Evolutionary conservation across 2,329 filamentous ascomycete genomes (phyloP).

Genomic region (Ascocoryne sarcoides): DNA sequence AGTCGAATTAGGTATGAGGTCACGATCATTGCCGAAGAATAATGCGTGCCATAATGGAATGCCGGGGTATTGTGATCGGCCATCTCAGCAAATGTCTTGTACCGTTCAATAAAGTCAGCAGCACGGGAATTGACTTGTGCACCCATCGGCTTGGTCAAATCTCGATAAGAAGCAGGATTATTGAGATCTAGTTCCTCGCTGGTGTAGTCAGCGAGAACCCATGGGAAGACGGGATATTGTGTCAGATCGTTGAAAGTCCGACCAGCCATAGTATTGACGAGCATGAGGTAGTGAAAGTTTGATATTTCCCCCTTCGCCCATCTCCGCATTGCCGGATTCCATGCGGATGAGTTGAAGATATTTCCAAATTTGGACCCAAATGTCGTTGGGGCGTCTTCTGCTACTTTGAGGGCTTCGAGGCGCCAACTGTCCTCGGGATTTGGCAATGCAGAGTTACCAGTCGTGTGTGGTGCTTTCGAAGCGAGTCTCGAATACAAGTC

Average conservation of each 20-base stretch:
- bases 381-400: constrained; percentile 49
- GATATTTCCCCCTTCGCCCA: constrained; percentile 95
- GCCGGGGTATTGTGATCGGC: constrained; percentile 65
- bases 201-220: constrained; percentile 92
- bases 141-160: constrained; percentile 93
- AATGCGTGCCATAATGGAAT: constrained; percentile 97
- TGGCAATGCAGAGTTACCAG: constrained; percentile 56
- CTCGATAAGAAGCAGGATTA: constrained; percentile 77
- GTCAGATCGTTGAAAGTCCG: constrained; percentile 96
- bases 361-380: constrained; percentile 86
- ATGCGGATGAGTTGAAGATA: constrained; percentile 76
- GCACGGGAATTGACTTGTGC: constrained; percentile 73
- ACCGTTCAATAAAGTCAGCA: constrained; percentile 72
- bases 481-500: constrained; percentile 71
- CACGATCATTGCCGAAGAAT: constrained; percentile 98
- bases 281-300: constrained; percentile 98
- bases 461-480: constrained; percentile 71
- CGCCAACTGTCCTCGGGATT: constrained; percentile 88
- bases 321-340: constrained; percentile 75
- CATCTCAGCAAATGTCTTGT: constrained; percentile 84
- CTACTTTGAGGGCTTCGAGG: constrained; percentile 69
- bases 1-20: constrained; percentile 91
- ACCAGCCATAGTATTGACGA: constrained; percentile 94
- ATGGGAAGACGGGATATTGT: constrained; percentile 96
- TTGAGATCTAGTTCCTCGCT: constrained; percentile 85